These are phyloP conservation scores for Datura wrightii DNA, from an alignment of 257 asterid genomes.

Conservation along the genomic window DNA sequence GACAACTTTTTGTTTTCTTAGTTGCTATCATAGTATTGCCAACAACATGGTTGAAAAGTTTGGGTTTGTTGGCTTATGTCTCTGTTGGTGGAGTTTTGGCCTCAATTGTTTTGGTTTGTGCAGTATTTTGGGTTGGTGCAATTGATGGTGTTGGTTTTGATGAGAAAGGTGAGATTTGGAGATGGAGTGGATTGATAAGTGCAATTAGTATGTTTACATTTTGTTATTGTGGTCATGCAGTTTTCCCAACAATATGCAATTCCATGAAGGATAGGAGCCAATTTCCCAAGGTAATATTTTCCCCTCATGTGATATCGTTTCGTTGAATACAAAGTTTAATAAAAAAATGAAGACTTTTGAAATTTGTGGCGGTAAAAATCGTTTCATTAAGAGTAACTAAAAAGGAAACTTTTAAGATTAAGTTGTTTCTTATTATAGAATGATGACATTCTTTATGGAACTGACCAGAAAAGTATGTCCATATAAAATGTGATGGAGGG, in stretches of 20 bases:
- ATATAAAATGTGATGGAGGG: too few relatives aligned
- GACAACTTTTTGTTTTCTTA: conserved; percentile 43
- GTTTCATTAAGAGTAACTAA: too few relatives aligned
- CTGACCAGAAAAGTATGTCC: too few relatives aligned
- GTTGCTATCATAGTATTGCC: conserved; percentile 56
- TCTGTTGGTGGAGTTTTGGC: conserved; percentile 60
- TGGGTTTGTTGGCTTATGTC: conserved; percentile 55
- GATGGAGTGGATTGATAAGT: conserved; percentile 49
- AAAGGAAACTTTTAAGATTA: too few relatives aligned
- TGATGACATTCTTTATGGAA: too few relatives aligned
- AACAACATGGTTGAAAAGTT: conserved; percentile 57
- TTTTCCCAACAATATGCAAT: conserved; percentile 54
- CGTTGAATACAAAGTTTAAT: too few relatives aligned
- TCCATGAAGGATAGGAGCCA: conserved; percentile 58
- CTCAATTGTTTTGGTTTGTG: conserved; percentile 39
- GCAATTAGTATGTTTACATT: conserved; percentile 57
- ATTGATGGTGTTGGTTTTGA: conserved; percentile 60
- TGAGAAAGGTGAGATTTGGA: conserved; percentile 49
- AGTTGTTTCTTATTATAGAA: too few relatives aligned
- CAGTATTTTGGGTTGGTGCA: conserved; percentile 54
- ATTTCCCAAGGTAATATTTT: conserved; percentile 41
- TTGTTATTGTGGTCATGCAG: conserved; percentile 62
- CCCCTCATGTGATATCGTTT: neutral
- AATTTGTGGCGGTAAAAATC: too few relatives aligned
- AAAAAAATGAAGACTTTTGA: too few relatives aligned